Base-by-base conservation (phyloP, 176 grass and related monocot species). In the Guadua angustifolia region DNA sequence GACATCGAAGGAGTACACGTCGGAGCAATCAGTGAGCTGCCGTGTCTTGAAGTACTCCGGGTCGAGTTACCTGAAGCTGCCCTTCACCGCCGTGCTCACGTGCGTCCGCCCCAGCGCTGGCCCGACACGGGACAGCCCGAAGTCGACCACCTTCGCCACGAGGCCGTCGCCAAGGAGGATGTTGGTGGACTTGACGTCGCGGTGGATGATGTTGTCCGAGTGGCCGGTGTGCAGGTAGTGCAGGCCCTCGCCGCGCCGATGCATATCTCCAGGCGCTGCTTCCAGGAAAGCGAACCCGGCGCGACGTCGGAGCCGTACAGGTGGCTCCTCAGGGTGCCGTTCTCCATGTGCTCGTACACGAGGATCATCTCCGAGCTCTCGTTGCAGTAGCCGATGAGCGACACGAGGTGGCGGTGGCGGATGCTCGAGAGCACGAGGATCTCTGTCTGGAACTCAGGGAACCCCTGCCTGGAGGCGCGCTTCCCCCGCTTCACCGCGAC, bases 11-110 rank as follows among this genome's bases (percentile, higher is more conserved):
- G 89, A 91, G 69, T 91, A 91, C 10, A 91, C 89, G 18, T 91
- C 86, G 16, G 86, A 91, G 33, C 85, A 78, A 42, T 88, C 86
- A 7, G 89, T 91, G 43, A 91, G 80, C 61, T 85, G 57, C 79
- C 81, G 71, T 35, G 82, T 85, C 89, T 82, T 47, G 83, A 98
- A 98, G 87, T 98, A 98, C 96, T 98, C 96, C 38, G 96, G 93
- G 90, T 98, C 96, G 0, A 98, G 96, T 85, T 98, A 98, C 15
- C 96, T 93, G 87, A 98, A 99, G 86, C 96, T 99, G 1, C 96
- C 96, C 88, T 99, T 99, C 0, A 99, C 96, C 6, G 96, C 96
- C 14, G 96, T 95, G 88, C 93, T 99, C 11, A 99, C 96, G 84
- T 98, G 95, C 11, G 43, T 47, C 33, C 70, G 71, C 33, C 52